Evolutionary conservation across 1,284 basidiomycete genomes (phyloP).

Genomic region (Papiliotrema flavescens): DNA sequence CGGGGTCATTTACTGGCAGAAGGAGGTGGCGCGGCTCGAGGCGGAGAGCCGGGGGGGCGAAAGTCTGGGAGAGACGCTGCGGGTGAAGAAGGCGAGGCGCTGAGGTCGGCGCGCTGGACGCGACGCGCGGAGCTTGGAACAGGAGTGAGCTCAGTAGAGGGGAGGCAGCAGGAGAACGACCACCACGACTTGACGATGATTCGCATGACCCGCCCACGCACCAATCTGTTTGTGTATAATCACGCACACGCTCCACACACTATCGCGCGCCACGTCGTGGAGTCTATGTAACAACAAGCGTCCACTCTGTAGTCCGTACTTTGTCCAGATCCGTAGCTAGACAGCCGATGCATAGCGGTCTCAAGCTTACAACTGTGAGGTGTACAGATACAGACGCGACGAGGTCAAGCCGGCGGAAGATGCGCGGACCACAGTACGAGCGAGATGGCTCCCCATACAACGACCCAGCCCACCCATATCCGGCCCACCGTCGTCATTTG

Average conservation of each 20-base stretch:
- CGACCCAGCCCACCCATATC: slow-evolving; percentile 59
- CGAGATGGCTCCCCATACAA: slow-evolving; percentile 69
- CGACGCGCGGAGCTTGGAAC: too few relatives aligned
- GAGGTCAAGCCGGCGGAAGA: slow-evolving; percentile 74
- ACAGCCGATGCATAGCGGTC: neutral
- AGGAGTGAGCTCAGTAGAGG: too few relatives aligned
- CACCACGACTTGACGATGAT: too few relatives aligned
- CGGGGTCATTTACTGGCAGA: slow-evolving; percentile 40
- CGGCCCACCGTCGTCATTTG: slow-evolving; percentile 7
- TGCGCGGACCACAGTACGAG: slow-evolving; percentile 81
- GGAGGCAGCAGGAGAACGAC: too few relatives aligned
- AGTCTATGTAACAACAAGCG: too few relatives aligned
- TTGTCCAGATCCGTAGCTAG: neutral
- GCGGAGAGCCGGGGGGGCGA: neutral
- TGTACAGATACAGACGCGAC: neutral
- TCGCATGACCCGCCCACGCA: too few relatives aligned
- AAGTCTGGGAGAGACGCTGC: too few relatives aligned
- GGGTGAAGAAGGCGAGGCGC: slow-evolving; percentile 3
- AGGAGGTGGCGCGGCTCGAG: slow-evolving; percentile 29
- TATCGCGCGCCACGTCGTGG: neutral
- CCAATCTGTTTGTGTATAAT: too few relatives aligned
- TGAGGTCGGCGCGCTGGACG: neutral
- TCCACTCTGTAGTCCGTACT: neutral
- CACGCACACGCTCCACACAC: neutral
- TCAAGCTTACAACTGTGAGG: too few relatives aligned